Base-by-base conservation (phyloP, 2,329 filamentous ascomycete species). In the Xylariaceae sp. region DNA sequence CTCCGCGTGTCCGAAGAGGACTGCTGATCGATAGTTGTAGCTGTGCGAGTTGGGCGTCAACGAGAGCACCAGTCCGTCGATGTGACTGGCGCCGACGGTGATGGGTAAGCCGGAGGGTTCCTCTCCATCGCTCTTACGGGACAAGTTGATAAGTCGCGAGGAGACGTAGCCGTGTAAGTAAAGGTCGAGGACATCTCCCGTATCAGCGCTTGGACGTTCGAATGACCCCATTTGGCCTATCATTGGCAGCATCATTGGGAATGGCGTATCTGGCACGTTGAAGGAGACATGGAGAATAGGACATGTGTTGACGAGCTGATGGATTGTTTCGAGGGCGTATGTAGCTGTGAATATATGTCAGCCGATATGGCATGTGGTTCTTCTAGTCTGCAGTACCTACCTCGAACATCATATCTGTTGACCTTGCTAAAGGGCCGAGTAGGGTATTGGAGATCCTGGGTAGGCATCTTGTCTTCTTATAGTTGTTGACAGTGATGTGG, bases 81-180 rank as follows among this genome's bases (percentile, higher is more conserved):
- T 71, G 63, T 86, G 83, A 41, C 83, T 87, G 1, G 87, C 87
- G 18, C 85, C 78, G 32, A 94, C 75, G 62, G 82, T 86, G 39
- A 95, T 71, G 1, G 89, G 87, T 17, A 95, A 68, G 10, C 85
- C 85, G 19, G 73, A 60, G 7, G 68, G 66, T n/a, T 42, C 27
- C 42, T 47, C 44, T 41, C 22, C 36, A 31, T 41, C 43, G 30
- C 39, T 39, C 15, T 56, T 53, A 6, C 77, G 72, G 12, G 82
- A 75, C 7, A 87, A 67, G 55, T 85, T 86, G 76, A 92, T 86
- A 32, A 96, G 75, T 7, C 90, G 85, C 1, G 84, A 83, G 52
- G 83, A 88, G 58, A 92, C 85, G 67, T 92, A 95, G 63, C 89
- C 89, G 68, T 95, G 90, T 7, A 95, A 77, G 66, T 95, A 95